Base-by-base conservation (phyloP, 192 early-diverging fungal genomes). In the Chytriomyces sp. region DNA sequence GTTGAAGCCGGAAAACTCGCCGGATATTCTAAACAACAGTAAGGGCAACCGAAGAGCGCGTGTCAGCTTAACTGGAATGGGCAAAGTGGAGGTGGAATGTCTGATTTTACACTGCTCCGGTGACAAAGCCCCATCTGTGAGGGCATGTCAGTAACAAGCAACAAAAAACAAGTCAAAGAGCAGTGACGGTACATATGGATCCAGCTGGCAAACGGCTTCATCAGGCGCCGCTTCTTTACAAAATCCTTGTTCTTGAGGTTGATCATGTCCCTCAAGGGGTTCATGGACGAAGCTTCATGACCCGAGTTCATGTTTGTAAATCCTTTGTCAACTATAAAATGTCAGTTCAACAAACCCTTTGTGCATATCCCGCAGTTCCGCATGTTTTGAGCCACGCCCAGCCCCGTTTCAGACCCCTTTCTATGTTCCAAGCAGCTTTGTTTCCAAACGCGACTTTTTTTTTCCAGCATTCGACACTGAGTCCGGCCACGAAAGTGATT, bases 1-100 rank as follows among this genome's bases (percentile, higher is more conserved):
- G 50, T 78, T 80, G 69, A 69, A 80, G 23, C 74, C 79, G 7
- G 76, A 69, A 70, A 66, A 78, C 45, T 80, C 79, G 9, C 79
- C 79, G 10, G 69, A 77, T 6, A 80, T 64, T 11, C 53, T 57
- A 20, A 57, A 13, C 8, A 53, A 53, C 53, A 57, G 13, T 20
- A 3, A 57, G 3, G 3, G 5, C 3, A 5, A 57, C 53, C 1
- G 13, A 20, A 20, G 13, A 13, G 5, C 1, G 5, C 20, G 53
- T 5, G 53, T 57, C 13, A 57, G 35, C 4, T 35, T 1, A 35
- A 35, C 35, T 35, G 35, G 35, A 35, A 35, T 35, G 35, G 35
- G 35, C 35, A 35, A 2, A 35, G 4, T 35, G 35, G 35, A 35
- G 35, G 35, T 2, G 35, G 35, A 4, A 35, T 35, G 35, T 35